phyloP scores from a whole-genome alignment of 805 yeast species.

The Metschnikowia noctiluminum region DNA sequence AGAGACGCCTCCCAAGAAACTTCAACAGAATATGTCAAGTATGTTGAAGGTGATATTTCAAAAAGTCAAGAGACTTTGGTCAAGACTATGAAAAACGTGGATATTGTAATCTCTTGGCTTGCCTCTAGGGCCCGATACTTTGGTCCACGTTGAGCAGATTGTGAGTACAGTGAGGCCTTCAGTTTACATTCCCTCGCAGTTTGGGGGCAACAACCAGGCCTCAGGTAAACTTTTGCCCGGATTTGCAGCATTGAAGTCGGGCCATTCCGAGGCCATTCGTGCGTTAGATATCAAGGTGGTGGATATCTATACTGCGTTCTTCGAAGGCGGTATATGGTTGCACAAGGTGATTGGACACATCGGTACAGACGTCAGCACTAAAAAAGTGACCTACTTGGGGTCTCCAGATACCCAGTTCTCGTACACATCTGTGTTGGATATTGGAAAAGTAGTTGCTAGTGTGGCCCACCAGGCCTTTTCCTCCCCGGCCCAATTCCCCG shows the following conservation, averaged over 20 bases:
- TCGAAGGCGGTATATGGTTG: conserved; percentile 27
- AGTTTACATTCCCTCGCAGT: conserved; percentile 28
- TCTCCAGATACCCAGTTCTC: conserved; percentile 28
- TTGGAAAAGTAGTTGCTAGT: conserved; percentile 41
- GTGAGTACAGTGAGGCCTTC: conserved; percentile 43
- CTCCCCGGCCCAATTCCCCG: conserved; percentile 37
- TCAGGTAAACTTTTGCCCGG: conserved; percentile 30
- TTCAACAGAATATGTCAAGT: conserved; percentile 37
- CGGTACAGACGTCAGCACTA: conserved; percentile 30
- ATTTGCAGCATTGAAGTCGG: conserved; percentile 30
- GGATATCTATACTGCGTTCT: conserved; percentile 40
- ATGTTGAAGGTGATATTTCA: conserved; percentile 32
- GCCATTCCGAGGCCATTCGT: conserved; percentile 39
- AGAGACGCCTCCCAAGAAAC: conserved; percentile 36
- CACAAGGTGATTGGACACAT: conserved; percentile 23
- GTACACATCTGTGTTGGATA: conserved; percentile 28
- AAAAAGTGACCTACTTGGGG: conserved; percentile 42
- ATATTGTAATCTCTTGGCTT: conserved; percentile 48
- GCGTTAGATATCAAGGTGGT: conserved; percentile 45
- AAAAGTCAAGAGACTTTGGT: conserved; percentile 19
- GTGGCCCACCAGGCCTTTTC: conserved; percentile 32
- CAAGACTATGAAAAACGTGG: conserved; percentile 44
- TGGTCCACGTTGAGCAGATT: conserved; percentile 34
- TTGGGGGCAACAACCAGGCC: conserved; percentile 44
- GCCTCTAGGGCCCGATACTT: conserved; percentile 29